Base-by-base conservation (phyloP, 371 early-diverging fungal species). In the Mortierella sp. region DNA sequence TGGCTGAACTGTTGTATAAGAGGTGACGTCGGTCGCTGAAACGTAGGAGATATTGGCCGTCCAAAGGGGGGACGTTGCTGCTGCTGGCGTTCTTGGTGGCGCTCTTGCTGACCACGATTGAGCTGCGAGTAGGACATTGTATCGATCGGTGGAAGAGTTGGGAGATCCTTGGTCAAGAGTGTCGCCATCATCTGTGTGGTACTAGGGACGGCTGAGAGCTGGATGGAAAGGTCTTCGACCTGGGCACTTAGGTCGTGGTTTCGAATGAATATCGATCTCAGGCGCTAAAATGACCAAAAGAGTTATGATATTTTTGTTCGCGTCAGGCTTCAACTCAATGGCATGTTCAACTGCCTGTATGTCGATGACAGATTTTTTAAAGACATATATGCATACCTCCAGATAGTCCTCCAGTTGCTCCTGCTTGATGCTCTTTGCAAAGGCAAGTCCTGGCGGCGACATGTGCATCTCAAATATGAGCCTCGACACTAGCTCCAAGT, bases 181-280 rank as follows among this genome's bases (percentile, higher is more conserved):
- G 71, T 43, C 6, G 73, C 74, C 3, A 48, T 69, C 43, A 44
- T 51, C 5, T 31, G 79, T 14, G 83, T 59, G 1, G 76, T 57
- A 54, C 79, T 51, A 11, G 84, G 78, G 2, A 78, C 44, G 34
- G 70, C 69, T 2, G 84, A 83, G 1, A 83, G 67, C 48, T 83
- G 84, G 21, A 83, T 80, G 37, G 51, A 43, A 34, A 83, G 77
- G 53, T 83, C 84, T 24, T 83, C 84, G 28, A 78, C 73, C 37
- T 83, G 84, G 19, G 84, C 84, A n/a, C 80, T 69, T 2, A 83
- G 75, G 24, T 80, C 80, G 3, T 80, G 84, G 34, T 72, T 72
- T 28, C 74, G 80, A 28, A 80, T 71, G 21, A 54, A 70, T 0
- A 16, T 26, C 8, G 78, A 76, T n/a, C 80, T 77, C 43, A 80